Conservation (phyloP, 2,329 filamentous ascomycete genomes). For the Fusarium goolgardi region DNA sequence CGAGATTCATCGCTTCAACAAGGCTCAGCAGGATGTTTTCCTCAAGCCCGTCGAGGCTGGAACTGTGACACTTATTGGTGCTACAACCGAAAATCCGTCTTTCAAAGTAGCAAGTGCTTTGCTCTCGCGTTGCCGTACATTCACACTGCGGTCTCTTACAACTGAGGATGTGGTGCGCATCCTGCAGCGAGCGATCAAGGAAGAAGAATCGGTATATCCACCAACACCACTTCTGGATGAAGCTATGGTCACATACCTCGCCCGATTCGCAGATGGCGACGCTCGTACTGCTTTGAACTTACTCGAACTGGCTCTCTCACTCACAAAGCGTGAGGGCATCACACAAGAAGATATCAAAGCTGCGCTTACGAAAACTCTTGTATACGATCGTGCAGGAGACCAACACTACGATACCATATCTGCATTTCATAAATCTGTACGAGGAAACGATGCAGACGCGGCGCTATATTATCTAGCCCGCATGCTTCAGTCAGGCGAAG, state of each 20-base stretch:
- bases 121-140: conserved; percentile 89
- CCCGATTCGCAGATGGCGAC: conserved; percentile 90
- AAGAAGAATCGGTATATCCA: conserved; percentile 62
- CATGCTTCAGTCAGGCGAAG: conserved; percentile 96
- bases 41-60: conserved; percentile 91
- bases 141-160: conserved; percentile 81
- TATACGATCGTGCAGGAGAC: conserved; percentile 94
- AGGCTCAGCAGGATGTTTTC: conserved; percentile 94
- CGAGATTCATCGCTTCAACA: conserved; percentile 93
- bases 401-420: conserved; percentile 98
- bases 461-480: conserved; percentile 93
- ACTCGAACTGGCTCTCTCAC: conserved; percentile 86
- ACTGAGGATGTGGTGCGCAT: conserved; percentile 79
- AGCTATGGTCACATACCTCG: conserved; percentile 82
- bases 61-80: conserved; percentile 90
- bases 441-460: conserved; percentile 87
- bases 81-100: conserved; percentile 96
- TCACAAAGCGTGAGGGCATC: conserved; percentile 68
- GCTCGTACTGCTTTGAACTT: conserved; percentile 93
- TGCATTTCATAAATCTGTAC: conserved; percentile 95
- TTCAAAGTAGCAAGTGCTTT: conserved; percentile 89
- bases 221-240: conserved; percentile 74
- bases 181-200: conserved; percentile 76
- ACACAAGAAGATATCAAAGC: conserved; percentile 83
- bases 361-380: conserved; percentile 87